A percentile compares a stretch with the other conserved stretches of the same genome.
Evolutionary conservation across 176 grass and related monocot species (phyloP).

Genomic region (Urochloa ruziziensis): DNA sequence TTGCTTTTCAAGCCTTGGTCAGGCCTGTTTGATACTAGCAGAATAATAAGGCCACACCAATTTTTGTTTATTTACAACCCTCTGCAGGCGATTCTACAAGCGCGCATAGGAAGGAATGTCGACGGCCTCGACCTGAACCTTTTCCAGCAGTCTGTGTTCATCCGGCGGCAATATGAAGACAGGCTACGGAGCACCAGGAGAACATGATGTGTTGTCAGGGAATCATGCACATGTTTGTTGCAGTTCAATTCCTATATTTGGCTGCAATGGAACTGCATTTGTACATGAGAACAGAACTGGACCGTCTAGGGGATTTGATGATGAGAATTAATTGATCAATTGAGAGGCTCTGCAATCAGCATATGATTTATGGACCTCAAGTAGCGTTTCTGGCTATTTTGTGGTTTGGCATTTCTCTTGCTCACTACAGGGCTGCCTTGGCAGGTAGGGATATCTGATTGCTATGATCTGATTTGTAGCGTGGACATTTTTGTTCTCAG

Average conservation of each 20-base stretch:
- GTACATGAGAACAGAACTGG: conserved; percentile 1
- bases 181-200: conserved; percentile 38
- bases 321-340: not conserved
- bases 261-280: not conserved
- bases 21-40: not conserved
- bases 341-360: not conserved
- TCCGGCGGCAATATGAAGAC: conserved; percentile 55
- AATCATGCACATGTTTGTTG: not conserved
- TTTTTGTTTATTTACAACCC: not conserved
- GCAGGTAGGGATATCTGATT: not conserved
- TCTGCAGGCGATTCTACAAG: conserved; percentile 58
- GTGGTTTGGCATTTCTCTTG: not conserved
- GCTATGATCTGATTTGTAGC: not conserved
- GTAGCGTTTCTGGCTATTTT: not conserved
- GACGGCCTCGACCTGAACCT: conserved; percentile 74
- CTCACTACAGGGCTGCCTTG: not conserved
- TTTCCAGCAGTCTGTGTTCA: conserved; percentile 58
- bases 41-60: not conserved
- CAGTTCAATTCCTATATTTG: not conserved
- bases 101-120: conserved; percentile 64
- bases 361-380: not conserved
- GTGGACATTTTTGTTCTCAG: not conserved
- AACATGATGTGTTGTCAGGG: conserved; percentile 20
- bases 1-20: not conserved
- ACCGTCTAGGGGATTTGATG: not conserved